A percentile compares a stretch with the other conserved stretches of the same genome.
phyloP scores from a whole-genome alignment of 1,284 basidiomycete species.

The Afroboletus lepidellus region DNA sequence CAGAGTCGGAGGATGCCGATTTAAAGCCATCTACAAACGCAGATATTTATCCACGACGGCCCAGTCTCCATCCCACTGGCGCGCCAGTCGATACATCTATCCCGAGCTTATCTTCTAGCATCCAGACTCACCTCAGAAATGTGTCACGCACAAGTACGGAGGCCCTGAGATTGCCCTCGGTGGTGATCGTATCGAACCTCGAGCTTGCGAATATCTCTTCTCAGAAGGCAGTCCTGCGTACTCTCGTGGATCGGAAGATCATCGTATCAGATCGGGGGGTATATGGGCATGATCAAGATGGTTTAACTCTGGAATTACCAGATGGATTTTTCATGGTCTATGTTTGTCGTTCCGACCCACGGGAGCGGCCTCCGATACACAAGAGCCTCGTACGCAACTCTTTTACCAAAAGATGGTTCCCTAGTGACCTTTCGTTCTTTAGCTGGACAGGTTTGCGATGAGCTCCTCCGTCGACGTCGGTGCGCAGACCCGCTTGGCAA shows the following conservation, averaged over 20 bases:
- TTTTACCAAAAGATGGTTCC: background rate
- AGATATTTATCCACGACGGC: constrained; percentile 10
- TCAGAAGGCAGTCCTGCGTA: constrained; percentile 58
- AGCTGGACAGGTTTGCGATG: constrained; percentile 79
- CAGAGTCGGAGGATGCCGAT: constrained; percentile 15
- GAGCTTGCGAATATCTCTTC: constrained; percentile 55
- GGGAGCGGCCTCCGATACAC: constrained; percentile 63
- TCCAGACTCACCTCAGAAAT: constrained; percentile 17
- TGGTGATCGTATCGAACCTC: constrained; percentile 66
- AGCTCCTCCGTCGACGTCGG: constrained; percentile 57
- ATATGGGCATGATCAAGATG: constrained; percentile 36
- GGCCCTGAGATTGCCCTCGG: constrained; percentile 49
- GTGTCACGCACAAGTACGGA: constrained; percentile 17
- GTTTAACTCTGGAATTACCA: constrained; percentile 54
- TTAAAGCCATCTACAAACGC: background rate
- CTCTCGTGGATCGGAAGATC: constrained; percentile 53
- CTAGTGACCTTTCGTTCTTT: constrained; percentile 5
- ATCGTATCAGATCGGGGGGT: constrained; percentile 41
- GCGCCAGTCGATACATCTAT: constrained; percentile 18
- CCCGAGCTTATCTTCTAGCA: constrained; percentile 27
- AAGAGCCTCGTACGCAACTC: constrained; percentile 53
- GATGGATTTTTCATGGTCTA: constrained; percentile 70
- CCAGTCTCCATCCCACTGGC: constrained; percentile 5
- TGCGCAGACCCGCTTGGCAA: constrained; percentile 36
- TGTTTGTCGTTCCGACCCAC: constrained; percentile 60